These are phyloP conservation scores for Schizochytrium sp. DNA, from an alignment of 108 stramenopile genomes.

Conservation along the genomic window DNA sequence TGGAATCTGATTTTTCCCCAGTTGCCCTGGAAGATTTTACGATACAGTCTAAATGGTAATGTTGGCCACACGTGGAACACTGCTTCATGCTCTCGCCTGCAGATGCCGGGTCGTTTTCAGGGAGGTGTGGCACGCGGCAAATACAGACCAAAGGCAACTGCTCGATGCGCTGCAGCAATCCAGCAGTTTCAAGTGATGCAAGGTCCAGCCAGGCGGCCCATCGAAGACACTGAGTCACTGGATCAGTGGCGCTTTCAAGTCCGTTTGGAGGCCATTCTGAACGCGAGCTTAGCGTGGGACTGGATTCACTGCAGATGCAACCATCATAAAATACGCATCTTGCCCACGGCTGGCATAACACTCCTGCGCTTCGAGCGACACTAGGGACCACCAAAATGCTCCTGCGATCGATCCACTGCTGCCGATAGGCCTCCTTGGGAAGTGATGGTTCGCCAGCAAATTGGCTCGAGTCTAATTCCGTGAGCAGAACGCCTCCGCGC, in stretches of 20 bases:
- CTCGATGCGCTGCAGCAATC: not conserved
- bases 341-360: conserved; percentile 42
- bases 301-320: not conserved
- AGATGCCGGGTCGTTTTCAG: not conserved
- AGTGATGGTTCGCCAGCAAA: not conserved
- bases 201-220: conserved; percentile 50
- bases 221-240: not conserved
- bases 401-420: conserved; percentile 10
- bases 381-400: not conserved
- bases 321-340: not conserved
- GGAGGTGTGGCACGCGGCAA: conserved; percentile 46
- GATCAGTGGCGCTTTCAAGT: not conserved
- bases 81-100: not conserved
- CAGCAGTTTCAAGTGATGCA: not conserved
- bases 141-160: not conserved
- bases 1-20: not conserved
- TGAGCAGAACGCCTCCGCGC: not conserved
- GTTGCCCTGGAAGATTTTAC: not conserved
- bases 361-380: not conserved
- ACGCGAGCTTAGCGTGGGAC: not conserved
- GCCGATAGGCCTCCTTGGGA: not conserved
- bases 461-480: not conserved
- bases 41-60: conserved; percentile 13
- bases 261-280: not conserved
- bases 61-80: not conserved